These are phyloP conservation scores for Cercospora zeae-maydis DNA, from an alignment of 2,329 filamentous ascomycete species.

Conservation along the genomic window DNA sequence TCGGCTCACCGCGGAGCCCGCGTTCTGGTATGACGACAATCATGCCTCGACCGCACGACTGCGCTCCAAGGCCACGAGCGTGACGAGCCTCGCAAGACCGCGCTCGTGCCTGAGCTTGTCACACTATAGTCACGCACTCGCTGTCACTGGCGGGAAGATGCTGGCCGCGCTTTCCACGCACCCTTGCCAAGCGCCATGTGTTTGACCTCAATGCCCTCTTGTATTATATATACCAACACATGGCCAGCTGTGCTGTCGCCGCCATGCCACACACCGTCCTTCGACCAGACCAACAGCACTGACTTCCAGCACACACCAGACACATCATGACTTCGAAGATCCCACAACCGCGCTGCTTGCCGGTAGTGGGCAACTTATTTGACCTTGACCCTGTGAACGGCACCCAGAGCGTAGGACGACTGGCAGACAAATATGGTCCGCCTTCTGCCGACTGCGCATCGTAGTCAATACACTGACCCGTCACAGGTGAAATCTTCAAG, in stretches of 20 bases:
- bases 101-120: neutral
- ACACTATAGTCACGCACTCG: neutral
- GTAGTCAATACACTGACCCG: neutral
- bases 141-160: neutral
- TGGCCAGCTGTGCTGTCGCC: neutral
- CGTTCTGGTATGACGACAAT: neutral
- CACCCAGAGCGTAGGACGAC: conserved; percentile 54
- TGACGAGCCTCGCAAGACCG: neutral
- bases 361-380: conserved; percentile 61
- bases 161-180: neutral
- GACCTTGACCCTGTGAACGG: conserved; percentile 61
- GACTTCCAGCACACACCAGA: neutral
- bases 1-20: neutral
- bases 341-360: conserved; percentile 60
- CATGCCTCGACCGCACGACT: neutral
- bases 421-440: conserved; percentile 21
- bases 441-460: neutral
- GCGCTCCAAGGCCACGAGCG: neutral
- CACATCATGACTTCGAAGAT: conserved; percentile 40
- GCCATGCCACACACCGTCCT: neutral
- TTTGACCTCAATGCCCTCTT: neutral
- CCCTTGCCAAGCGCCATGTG: neutral
- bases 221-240: neutral
- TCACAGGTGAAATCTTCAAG: conserved; percentile 16
- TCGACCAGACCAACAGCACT: neutral